These are phyloP conservation scores for Podila horticola DNA, from an alignment of 192 early-diverging fungal genomes.

Conservation along the genomic window DNA sequence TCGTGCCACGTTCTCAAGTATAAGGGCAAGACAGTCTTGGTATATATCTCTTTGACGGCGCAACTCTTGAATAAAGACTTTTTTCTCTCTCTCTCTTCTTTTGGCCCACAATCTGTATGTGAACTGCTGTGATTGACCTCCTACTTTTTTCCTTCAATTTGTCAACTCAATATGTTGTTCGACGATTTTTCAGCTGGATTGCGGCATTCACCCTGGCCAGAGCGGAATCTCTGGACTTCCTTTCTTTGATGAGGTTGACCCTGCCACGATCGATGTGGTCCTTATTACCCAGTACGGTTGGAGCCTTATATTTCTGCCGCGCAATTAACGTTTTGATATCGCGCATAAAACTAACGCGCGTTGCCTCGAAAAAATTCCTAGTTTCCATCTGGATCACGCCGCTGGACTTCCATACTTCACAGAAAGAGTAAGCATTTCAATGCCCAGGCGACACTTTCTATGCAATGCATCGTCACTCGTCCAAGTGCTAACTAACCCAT, in stretches of 20 bases:
- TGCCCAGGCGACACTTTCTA: neutral
- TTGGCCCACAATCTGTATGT: neutral
- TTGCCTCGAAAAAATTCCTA: slow-evolving; percentile 18
- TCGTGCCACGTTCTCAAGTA: slow-evolving; percentile 93
- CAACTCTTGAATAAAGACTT: slow-evolving; percentile 14
- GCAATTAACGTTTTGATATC: neutral
- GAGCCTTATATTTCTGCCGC: no score
- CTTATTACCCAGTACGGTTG: slow-evolving; percentile 88
- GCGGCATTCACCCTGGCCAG: slow-evolving; percentile 95
- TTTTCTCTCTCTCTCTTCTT: slow-evolving; percentile 8
- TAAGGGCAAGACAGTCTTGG: slow-evolving; percentile 96
- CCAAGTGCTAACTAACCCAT: neutral
- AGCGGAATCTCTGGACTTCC: slow-evolving; percentile 91
- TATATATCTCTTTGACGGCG: slow-evolving; percentile 41
- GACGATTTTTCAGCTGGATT: slow-evolving; percentile 77
- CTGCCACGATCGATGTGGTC: slow-evolving; percentile 86
- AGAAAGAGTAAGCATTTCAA: slow-evolving; percentile 74
- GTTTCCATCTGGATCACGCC: slow-evolving; percentile 98
- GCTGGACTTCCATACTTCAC: slow-evolving; percentile 96
- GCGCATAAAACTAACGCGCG: no score
- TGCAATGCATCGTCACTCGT: neutral
- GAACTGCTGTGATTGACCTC: neutral
- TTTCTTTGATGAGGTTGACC: slow-evolving; percentile 95
- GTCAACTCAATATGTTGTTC: neutral
- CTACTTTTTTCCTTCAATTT: slow-evolving; percentile 5